Percentiles rank a stretch among this genome's conserved stretches.
Conservation (phyloP, 2,329 filamentous ascomycete genomes). For the Clathrospora elynae region DNA sequence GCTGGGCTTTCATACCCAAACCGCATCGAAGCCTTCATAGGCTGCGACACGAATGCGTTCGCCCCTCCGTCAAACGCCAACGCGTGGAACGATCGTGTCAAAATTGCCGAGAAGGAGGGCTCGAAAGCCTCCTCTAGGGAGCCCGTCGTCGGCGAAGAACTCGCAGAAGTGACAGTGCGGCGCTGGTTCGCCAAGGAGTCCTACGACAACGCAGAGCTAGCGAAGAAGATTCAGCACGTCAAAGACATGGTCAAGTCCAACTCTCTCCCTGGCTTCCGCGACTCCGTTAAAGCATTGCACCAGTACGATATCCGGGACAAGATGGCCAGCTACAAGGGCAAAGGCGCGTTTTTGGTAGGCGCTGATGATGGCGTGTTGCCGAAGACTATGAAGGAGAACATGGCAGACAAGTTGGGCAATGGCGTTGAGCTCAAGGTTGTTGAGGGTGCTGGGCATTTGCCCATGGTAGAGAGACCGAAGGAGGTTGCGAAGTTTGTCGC, state of each 20-base stretch:
- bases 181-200: constrained; percentile 72
- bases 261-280: constrained; percentile 69
- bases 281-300: constrained; percentile 72
- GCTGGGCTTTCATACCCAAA: constrained; percentile 70
- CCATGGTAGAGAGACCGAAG: constrained; percentile 77
- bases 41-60: constrained; percentile 78
- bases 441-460: constrained; percentile 75
- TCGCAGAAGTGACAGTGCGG: constrained; percentile 72
- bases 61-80: constrained; percentile 75
- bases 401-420: constrained; percentile 56
- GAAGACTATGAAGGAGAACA: constrained; percentile 75
- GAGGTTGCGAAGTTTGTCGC: constrained; percentile 69
- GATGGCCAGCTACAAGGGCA: constrained; percentile 61
- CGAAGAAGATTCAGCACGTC: constrained; percentile 63
- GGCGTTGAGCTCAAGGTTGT: constrained; percentile 68
- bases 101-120: constrained; percentile 64
- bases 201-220: constrained; percentile 59
- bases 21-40: constrained; percentile 66
- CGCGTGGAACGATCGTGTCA: constrained; percentile 79
- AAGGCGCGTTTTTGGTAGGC: constrained; percentile 73
- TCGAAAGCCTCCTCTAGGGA: constrained; percentile 49
- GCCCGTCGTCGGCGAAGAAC: constrained; percentile 63
- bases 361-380: constrained; percentile 75
- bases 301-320: constrained; percentile 68
- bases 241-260: constrained; percentile 72